Conservation (phyloP, 2,329 filamentous ascomycete species). For the Colletotrichum magnum region DNA sequence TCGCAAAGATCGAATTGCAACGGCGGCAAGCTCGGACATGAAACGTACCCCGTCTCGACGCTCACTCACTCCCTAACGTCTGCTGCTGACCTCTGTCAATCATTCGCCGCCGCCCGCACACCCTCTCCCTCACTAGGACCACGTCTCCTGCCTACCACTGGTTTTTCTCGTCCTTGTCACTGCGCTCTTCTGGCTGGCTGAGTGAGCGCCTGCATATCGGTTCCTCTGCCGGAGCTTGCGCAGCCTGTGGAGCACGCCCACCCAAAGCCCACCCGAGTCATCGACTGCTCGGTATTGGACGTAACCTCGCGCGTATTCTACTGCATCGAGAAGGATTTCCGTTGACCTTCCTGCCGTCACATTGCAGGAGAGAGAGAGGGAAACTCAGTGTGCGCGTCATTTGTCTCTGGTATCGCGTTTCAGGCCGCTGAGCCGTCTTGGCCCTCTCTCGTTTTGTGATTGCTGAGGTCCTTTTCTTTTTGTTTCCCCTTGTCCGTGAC, state of each 20-base stretch:
- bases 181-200: slow-evolving; percentile 8
- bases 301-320: neutral
- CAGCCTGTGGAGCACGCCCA: neutral
- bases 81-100: neutral
- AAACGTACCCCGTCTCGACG: slow-evolving; percentile 29
- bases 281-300: slow-evolving; percentile 8
- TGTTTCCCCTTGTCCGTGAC: too few species aligned
- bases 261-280: slow-evolving; percentile 1
- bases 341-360: neutral
- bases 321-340: slow-evolving; percentile 1
- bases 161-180: slow-evolving; percentile 3
- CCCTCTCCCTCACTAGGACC: neutral
- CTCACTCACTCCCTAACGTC: neutral
- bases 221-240: neutral
- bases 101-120: neutral
- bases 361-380: neutral
- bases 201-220: slow-evolving; percentile 8
- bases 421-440: slow-evolving; percentile 18
- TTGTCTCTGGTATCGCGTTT: neutral
- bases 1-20: slow-evolving; percentile 13
- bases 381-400: neutral
- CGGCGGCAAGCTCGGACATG: slow-evolving; percentile 20
- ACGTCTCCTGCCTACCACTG: neutral
- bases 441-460: neutral
- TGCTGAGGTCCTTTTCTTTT: too few species aligned